These are phyloP conservation scores for Thermoascus crustaceus DNA, from an alignment of 2,329 filamentous ascomycete genomes.

Conservation along the genomic window DNA sequence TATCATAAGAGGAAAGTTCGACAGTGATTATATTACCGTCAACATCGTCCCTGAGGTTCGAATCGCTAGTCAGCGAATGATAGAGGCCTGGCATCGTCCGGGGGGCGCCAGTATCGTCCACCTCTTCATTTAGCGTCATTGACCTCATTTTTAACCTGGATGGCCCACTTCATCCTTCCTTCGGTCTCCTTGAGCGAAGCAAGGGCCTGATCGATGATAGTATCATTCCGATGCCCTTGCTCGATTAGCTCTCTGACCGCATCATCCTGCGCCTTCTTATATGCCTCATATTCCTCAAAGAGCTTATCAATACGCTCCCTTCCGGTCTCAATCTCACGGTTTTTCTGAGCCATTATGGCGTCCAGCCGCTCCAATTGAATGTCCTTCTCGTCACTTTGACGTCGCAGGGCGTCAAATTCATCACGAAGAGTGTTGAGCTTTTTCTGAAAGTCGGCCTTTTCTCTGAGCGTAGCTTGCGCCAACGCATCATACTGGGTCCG, in stretches of 20 bases:
- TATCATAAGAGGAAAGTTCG: too few relatives aligned
- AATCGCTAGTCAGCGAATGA: too few relatives aligned
- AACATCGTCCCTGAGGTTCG: too few relatives aligned
- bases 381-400: conserved; percentile 29
- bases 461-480: conserved; percentile 31
- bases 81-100: too few relatives aligned
- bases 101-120: too few relatives aligned
- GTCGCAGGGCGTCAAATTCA: conserved; percentile 25
- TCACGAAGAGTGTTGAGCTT: conserved; percentile 31
- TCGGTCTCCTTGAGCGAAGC: conserved; percentile 34
- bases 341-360: conserved; percentile 39
- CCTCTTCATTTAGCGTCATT: conserved; percentile 18
- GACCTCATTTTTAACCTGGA: conserved; percentile 33
- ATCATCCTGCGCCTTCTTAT: conserved; percentile 35
- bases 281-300: conserved; percentile 32
- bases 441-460: conserved; percentile 32
- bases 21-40: too few relatives aligned
- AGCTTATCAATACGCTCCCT: conserved; percentile 35
- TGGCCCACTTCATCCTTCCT: conserved; percentile 42
- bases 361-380: conserved; percentile 34
- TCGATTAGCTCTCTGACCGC: conserved; percentile 28
- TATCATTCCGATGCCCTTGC: conserved; percentile 21
- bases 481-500: conserved; percentile 38
- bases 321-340: conserved; percentile 33
- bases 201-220: conserved; percentile 28